Base-by-base conservation (phyloP, 495 filamentous ascomycete genomes). In the Platismatia glauca region DNA sequence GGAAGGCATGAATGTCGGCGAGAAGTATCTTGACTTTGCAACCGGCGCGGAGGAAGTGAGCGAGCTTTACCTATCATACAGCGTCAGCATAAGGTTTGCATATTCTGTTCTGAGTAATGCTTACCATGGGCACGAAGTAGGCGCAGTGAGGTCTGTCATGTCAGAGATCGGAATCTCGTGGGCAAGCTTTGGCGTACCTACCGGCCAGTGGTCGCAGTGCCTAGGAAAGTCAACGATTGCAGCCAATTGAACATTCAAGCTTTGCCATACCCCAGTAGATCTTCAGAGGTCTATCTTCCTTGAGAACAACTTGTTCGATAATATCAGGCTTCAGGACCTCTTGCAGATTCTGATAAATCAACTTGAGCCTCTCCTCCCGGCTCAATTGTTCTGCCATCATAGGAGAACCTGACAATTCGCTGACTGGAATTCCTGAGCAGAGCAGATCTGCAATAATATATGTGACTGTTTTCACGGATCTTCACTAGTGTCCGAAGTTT, bases 251-350 rank as follows among this genome's bases (percentile, higher is more conserved):
- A n/a, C 1, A 24, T 8, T 57, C 20, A 27, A 37, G 4, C 37
- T 15, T 27, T 15, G 18, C 67, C 71, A 41, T 73, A 84, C 88
- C 92, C 90, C 89, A 96, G 82, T 97, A 97, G 69, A 96, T 81
- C 52, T 80, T 81, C 20, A 88, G 81, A 33, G 85, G 82, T 15
- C 85, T 78, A n/a, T 87, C 82, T 71, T 94, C 80, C 15, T 84
- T 83, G 38, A 85, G 71, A 57, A 97, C 75, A 58, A 87, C 77
- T 62, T 82, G 77, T 71, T 94, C 86, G 62, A 97, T 87, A 57
- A 97, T 85, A 69, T 96, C 90, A 29, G 83, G 84, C 66, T 92
- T 91, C 55, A 98, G 82, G 39, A 93, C 75, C 78, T 98, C 94
- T 59, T 84, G 82, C 56, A 97, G 78, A 71, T 93, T 93, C 65